These are phyloP conservation scores for Daedalea quercina DNA, from an alignment of 768 basidiomycete genomes.

Conservation along the genomic window DNA sequence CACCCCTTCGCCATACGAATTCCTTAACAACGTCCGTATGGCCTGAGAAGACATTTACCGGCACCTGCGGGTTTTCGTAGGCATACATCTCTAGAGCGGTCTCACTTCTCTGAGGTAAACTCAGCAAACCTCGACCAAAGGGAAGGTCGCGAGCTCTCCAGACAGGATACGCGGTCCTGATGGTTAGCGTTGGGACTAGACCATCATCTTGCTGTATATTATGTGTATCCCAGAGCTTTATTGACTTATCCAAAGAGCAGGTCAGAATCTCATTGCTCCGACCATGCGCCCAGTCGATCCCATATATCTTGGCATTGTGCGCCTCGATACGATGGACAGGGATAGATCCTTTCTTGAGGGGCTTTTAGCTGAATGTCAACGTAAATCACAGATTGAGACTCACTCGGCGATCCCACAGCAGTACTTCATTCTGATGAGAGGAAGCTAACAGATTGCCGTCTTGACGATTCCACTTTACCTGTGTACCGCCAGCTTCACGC, in stretches of 20 bases:
- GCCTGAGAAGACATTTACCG: slow-evolving; percentile 76
- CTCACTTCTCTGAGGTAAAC: slow-evolving; percentile 83
- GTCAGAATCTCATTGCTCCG: slow-evolving; percentile 78
- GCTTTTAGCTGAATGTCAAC: background rate
- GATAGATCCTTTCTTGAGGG: slow-evolving; percentile 77
- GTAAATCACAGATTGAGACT: slow-evolving; percentile 16
- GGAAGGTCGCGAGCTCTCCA: slow-evolving; percentile 92
- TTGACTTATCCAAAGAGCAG: slow-evolving; percentile 89
- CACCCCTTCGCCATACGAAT: slow-evolving; percentile 88
- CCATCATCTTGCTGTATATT: slow-evolving; percentile 4
- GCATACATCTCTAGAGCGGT: slow-evolving; percentile 82
- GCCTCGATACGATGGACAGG: slow-evolving; percentile 71
- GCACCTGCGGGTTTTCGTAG: slow-evolving; percentile 33
- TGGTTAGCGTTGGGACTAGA: slow-evolving; percentile 20
- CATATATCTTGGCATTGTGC: slow-evolving; percentile 91
- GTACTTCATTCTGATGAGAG: slow-evolving; percentile 77
- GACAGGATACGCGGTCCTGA: slow-evolving; percentile 81
- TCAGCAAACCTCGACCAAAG: slow-evolving; percentile 84
- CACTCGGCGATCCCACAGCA: slow-evolving; percentile 94
- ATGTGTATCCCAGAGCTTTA: slow-evolving; percentile 78
- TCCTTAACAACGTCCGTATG: slow-evolving; percentile 95
- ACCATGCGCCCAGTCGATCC: slow-evolving; percentile 91
- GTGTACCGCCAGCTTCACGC: slow-evolving; percentile 73
- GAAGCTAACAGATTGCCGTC: slow-evolving; percentile 86
- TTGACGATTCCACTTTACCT: slow-evolving; percentile 95